These are phyloP conservation scores for Hanseniaspora uvarum DNA, from an alignment of 1,139 yeast species.

Conservation along the genomic window DNA sequence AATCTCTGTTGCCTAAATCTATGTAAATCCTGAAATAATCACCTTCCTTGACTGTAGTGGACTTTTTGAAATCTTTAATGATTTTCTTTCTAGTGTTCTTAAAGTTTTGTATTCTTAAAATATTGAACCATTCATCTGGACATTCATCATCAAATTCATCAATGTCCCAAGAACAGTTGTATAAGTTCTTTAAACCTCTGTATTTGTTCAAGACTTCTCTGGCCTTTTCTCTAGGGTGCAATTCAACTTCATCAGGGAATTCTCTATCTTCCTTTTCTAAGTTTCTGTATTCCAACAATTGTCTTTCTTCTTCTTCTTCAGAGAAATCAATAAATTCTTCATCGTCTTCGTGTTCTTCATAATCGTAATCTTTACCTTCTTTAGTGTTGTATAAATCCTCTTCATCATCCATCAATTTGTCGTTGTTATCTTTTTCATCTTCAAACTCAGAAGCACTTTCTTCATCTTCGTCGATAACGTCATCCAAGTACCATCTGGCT, in stretches of 20 bases:
- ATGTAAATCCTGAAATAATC: conserved; percentile 50
- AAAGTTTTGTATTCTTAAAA: conserved; percentile 65
- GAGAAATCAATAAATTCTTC: conserved; percentile 65
- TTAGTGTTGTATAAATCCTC: conserved; percentile 16
- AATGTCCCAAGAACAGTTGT: conserved; percentile 75
- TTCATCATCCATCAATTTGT: conserved; percentile 32
- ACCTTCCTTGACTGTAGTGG: conserved; percentile 59
- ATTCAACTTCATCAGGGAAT: conserved; percentile 90
- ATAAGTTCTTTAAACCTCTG: conserved; percentile 76
- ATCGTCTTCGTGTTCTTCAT: conserved; percentile 38
- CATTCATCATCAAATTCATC: conserved; percentile 69
- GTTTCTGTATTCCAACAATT: conserved; percentile 56
- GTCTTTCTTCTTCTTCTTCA: conserved; percentile 75
- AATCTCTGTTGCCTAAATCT: conserved; percentile 44
- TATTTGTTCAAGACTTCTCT: conserved; percentile 63
- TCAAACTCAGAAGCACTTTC: conserved; percentile 33
- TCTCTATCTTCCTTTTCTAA: conserved; percentile 75
- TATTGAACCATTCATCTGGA: conserved; percentile 69
- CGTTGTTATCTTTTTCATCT: conserved; percentile 36
- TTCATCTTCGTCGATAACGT: conserved; percentile 41
- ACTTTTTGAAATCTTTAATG: conserved; percentile 47
- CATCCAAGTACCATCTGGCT: conserved; percentile 80
- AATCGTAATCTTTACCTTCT: not conserved
- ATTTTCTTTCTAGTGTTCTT: conserved; percentile 67
- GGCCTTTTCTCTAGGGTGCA: conserved; percentile 66